These are phyloP conservation scores for Aspergillus phoenicis DNA, from an alignment of 2,329 filamentous ascomycete species.

Conservation along the genomic window DNA sequence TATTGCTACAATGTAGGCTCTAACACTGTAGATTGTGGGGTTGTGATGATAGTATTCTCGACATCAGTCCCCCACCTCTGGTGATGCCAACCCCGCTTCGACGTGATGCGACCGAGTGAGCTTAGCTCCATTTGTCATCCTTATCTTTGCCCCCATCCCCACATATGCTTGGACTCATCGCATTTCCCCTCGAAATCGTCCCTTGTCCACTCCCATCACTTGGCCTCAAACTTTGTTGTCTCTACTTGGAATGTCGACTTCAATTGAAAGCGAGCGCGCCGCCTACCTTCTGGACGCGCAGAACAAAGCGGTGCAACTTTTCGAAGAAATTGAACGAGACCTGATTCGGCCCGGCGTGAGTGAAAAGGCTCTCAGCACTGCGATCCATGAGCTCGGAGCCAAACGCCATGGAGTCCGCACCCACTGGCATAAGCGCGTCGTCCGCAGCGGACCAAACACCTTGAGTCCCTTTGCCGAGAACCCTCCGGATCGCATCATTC, in stretches of 20 bases:
- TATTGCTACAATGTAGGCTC: too few relatives aligned
- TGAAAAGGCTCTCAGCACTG: conserved; percentile 52
- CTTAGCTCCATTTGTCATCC: too few relatives aligned
- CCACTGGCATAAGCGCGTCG: conserved; percentile 58
- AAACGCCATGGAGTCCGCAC: conserved; percentile 49
- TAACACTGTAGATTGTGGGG: too few relatives aligned
- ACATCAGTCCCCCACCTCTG: too few relatives aligned
- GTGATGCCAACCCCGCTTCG: too few relatives aligned
- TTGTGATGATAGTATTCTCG: too few relatives aligned
- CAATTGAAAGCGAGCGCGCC: conserved; percentile 31
- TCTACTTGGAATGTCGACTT: not conserved
- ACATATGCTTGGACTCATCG: too few relatives aligned
- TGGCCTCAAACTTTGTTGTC: not conserved
- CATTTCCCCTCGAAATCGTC: too few relatives aligned
- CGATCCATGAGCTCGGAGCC: conserved; percentile 51
- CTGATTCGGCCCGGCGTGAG: conserved; percentile 52
- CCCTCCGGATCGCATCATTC: conserved; percentile 52
- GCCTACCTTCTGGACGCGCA: conserved; percentile 51
- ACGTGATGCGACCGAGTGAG: too few relatives aligned
- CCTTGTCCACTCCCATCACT: too few relatives aligned
- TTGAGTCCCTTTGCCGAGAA: conserved; percentile 53
- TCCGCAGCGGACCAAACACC: conserved; percentile 55
- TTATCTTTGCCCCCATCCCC: too few relatives aligned
- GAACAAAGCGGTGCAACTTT: conserved; percentile 50
- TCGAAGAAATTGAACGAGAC: conserved; percentile 50